Conservation (phyloP, 2,329 filamentous ascomycete species). For the Didymella arachidicola region DNA sequence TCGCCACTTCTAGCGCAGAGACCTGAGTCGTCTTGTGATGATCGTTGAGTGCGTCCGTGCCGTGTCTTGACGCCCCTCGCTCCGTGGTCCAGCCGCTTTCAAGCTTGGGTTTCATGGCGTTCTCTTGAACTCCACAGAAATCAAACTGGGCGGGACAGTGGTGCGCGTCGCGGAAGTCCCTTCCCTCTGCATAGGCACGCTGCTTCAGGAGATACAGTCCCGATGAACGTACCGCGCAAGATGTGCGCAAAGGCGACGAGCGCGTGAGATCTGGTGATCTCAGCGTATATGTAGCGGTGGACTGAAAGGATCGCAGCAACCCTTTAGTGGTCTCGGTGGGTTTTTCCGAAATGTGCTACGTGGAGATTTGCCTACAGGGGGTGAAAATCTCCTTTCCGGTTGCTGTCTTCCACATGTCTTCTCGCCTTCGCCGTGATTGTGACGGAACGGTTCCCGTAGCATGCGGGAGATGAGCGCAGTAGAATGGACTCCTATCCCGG, state of each 20-base stretch:
- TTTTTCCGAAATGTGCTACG: background rate
- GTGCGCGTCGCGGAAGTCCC: background rate
- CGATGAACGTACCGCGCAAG: background rate
- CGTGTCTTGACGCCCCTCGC: slow-evolving; percentile 17
- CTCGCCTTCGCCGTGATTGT: slow-evolving; percentile 1
- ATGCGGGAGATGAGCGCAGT: background rate
- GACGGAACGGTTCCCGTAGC: background rate
- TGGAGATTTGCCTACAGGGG: background rate
- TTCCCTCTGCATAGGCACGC: background rate
- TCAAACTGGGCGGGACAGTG: slow-evolving; percentile 3
- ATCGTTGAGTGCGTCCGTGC: slow-evolving; percentile 14
- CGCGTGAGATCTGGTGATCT: background rate
- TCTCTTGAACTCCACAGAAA: slow-evolving; percentile 1
- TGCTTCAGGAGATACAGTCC: background rate
- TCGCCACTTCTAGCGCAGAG: slow-evolving; percentile 6
- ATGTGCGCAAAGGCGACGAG: background rate
- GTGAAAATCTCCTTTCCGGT: background rate
- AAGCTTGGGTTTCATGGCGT: slow-evolving; percentile 4
- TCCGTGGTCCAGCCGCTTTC: slow-evolving; percentile 16
- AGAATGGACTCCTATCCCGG: background rate
- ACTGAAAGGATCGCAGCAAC: background rate
- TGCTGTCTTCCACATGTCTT: background rate
- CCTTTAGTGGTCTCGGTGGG: background rate
- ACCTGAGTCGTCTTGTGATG: slow-evolving; percentile 6
- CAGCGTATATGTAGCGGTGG: background rate